Conservation (phyloP, 2,329 filamentous ascomycete genomes). For the Nothomitra cinnamomea region DNA sequence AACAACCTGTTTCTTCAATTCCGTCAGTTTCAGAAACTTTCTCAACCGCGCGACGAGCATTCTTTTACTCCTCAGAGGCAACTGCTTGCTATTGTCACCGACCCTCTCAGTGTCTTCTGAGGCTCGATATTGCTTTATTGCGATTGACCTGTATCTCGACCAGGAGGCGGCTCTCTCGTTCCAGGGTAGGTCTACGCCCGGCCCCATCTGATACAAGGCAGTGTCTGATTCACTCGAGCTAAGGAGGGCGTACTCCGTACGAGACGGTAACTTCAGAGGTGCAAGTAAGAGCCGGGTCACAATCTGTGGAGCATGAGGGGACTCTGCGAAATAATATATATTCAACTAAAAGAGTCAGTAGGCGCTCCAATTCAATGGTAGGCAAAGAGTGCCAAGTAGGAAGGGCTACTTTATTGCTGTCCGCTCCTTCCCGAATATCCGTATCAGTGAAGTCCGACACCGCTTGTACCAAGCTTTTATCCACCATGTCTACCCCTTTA, state of each 20-base stretch:
- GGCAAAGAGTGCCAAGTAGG: neutral
- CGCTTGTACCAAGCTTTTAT: neutral
- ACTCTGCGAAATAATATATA: conserved; percentile 1
- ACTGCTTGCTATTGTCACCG: neutral
- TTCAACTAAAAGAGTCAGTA: neutral
- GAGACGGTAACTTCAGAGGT: neutral
- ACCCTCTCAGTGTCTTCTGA: neutral
- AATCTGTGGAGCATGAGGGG: neutral
- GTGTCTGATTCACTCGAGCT: neutral
- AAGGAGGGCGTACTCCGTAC: neutral
- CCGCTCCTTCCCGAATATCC: neutral
- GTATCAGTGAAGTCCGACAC: neutral
- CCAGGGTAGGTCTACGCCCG: neutral
- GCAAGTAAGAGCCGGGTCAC: conserved; percentile 2
- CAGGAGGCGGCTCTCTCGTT: neutral
- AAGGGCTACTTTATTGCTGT: neutral
- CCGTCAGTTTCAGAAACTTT: neutral
- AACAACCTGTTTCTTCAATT: neutral
- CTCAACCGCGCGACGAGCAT: neutral
- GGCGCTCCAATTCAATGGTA: neutral
- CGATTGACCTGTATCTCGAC: neutral
- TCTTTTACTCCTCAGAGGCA: neutral
- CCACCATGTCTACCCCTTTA: neutral
- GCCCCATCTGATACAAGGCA: neutral
- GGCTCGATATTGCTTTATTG: neutral